These are phyloP conservation scores for Fomes fomentarius DNA, from an alignment of 1,284 basidiomycete species.

Conservation along the genomic window DNA sequence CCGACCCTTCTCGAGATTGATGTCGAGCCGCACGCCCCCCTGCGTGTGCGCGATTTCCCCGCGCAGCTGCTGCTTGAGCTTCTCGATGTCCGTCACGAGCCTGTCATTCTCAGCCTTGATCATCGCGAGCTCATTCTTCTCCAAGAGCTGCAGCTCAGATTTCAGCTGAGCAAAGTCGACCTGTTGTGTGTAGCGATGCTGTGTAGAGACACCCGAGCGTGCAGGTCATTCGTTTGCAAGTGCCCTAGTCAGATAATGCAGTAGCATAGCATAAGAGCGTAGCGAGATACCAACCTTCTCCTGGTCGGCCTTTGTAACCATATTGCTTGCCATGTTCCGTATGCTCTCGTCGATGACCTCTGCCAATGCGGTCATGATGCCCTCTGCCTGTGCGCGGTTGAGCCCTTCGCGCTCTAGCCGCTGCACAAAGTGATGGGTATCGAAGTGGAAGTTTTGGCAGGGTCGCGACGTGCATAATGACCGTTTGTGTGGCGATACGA, in stretches of 20 bases:
- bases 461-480: conserved; percentile 17
- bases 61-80: conserved; percentile 91
- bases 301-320: conserved; percentile 93
- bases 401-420: conserved; percentile 87
- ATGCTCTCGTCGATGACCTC: conserved; percentile 96
- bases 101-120: conserved; percentile 97
- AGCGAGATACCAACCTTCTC: conserved; percentile 70
- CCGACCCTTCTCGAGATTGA: conserved; percentile 96
- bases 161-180: conserved; percentile 98
- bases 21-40: conserved; percentile 91
- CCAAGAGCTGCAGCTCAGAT: conserved; percentile 94
- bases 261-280: not conserved
- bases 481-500: conserved; percentile 4
- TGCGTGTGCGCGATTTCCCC: conserved; percentile 94
- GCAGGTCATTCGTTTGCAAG: too few species aligned
- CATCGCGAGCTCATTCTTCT: conserved; percentile 96
- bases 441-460: conserved; percentile 75
- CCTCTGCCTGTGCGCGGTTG: conserved; percentile 88
- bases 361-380: conserved; percentile 93
- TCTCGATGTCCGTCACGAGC: conserved; percentile 90
- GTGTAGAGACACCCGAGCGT: too few species aligned
- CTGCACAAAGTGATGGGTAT: conserved; percentile 93
- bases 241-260: not conserved
- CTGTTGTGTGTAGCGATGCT: conserved; percentile 95
- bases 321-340: conserved; percentile 89